Conservation (phyloP, 148 eudicot genomes). For the Dianthus caryophyllus region DNA sequence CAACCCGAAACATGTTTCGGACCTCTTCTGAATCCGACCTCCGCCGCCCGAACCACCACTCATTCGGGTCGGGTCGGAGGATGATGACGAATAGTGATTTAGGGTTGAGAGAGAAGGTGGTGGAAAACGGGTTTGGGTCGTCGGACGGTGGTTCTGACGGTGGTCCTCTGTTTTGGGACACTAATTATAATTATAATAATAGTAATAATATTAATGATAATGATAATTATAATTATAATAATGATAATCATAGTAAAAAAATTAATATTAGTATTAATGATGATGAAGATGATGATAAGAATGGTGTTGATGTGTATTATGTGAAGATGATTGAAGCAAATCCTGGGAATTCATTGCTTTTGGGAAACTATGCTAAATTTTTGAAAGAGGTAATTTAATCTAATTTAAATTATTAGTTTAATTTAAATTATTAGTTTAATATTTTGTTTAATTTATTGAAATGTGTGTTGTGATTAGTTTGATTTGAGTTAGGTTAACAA, state of each 20-base stretch:
- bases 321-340: constrained; percentile 53
- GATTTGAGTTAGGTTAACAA: too few species aligned
- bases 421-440: too few species aligned
- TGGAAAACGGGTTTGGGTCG: neutral
- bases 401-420: too few species aligned
- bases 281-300: constrained; percentile 19
- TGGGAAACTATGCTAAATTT: constrained; percentile 49
- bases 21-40: constrained; percentile 45
- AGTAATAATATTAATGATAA: constrained; percentile 19
- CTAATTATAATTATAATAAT: constrained; percentile 18
- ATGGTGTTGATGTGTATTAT: constrained; percentile 41
- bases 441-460: too few species aligned
- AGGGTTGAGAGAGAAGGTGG: constrained; percentile 20
- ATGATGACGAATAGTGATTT: constrained; percentile 24
- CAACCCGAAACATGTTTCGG: constrained; percentile 17
- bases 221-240: constrained; percentile 21
- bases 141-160: constrained; percentile 11
- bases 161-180: constrained; percentile 11
- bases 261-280: constrained; percentile 16
- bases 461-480: too few species aligned
- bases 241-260: constrained; percentile 18
- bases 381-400: constrained; percentile 54
- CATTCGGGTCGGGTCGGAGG: constrained; percentile 21
- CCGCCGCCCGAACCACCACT: neutral
- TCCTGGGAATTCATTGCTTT: constrained; percentile 47